These are phyloP conservation scores for Saccharomyces mikatae DNA, from an alignment of 805 yeast species.

Conservation along the genomic window DNA sequence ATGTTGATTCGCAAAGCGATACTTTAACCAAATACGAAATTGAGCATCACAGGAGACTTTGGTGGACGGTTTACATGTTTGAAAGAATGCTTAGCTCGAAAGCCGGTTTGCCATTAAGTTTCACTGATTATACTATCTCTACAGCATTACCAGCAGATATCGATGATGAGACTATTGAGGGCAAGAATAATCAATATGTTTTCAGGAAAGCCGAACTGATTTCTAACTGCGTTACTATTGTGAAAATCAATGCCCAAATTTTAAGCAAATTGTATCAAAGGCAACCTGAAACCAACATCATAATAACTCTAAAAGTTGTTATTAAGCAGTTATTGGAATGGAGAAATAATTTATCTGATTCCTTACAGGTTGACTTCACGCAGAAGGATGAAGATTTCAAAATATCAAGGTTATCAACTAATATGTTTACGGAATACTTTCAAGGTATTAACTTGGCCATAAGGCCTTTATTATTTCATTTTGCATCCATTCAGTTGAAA, in stretches of 20 bases:
- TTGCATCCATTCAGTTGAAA: conserved; percentile 59
- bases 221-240: conserved; percentile 67
- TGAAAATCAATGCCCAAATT: conserved; percentile 70
- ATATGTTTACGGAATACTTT: conserved; percentile 74
- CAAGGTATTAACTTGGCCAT: conserved; percentile 77
- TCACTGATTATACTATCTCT: conserved; percentile 75
- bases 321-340: conserved; percentile 60
- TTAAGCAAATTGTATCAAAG: conserved; percentile 62
- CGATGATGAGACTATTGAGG: conserved; percentile 50
- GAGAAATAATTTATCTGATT: conserved; percentile 58
- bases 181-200: conserved; percentile 50
- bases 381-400: conserved; percentile 34
- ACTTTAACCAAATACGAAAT: conserved; percentile 58
- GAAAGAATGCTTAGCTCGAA: conserved; percentile 80
- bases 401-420: conserved; percentile 59
- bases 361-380: conserved; percentile 57
- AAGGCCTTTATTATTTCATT: conserved; percentile 67
- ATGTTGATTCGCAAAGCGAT: conserved; percentile 72
- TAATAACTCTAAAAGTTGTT: conserved; percentile 63
- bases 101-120: conserved; percentile 70
- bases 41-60: conserved; percentile 74
- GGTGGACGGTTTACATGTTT: conserved; percentile 81
- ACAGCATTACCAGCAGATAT: conserved; percentile 69
- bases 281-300: conserved; percentile 67
- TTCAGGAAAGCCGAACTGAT: conserved; percentile 75